Percentiles rank a stretch among this genome's conserved stretches.
phyloP scores from a whole-genome alignment of 768 basidiomycete species.

The Floccularia luteovirens region DNA sequence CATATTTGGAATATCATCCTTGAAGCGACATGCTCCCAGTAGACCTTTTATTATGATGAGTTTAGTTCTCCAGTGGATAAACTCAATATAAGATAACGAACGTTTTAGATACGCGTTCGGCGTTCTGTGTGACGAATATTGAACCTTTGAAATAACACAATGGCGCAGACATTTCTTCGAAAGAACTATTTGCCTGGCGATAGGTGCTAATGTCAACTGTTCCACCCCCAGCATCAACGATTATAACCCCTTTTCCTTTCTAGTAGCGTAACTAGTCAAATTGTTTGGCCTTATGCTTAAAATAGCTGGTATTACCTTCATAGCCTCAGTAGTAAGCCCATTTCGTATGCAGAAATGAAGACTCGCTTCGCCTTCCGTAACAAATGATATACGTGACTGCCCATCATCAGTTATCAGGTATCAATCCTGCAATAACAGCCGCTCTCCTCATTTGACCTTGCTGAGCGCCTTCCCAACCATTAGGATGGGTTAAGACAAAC shows the following conservation, averaged over 20 bases:
- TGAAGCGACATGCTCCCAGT: slow-evolving; percentile 30
- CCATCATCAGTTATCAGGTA: slow-evolving; percentile 29
- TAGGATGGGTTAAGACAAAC: slow-evolving; percentile 53
- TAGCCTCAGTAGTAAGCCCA: slow-evolving; percentile 29
- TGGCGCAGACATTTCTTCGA: slow-evolving; percentile 38
- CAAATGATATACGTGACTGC: slow-evolving; percentile 38
- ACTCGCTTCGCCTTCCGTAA: slow-evolving; percentile 62
- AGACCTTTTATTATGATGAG: slow-evolving; percentile 21
- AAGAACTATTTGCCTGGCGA: slow-evolving; percentile 23
- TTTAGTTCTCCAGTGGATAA: background rate
- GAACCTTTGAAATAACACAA: slow-evolving; percentile 44
- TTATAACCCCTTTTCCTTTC: slow-evolving; percentile 37
- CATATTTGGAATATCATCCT: slow-evolving; percentile 34
- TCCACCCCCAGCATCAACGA: slow-evolving; percentile 59
- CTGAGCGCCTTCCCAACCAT: slow-evolving; percentile 59
- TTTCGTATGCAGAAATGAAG: slow-evolving; percentile 48
- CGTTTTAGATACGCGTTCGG: slow-evolving; percentile 29
- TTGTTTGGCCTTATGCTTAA: background rate
- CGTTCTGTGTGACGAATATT: slow-evolving; percentile 39
- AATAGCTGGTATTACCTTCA: slow-evolving; percentile 16
- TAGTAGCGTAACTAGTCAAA: slow-evolving; percentile 10
- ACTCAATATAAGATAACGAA: slow-evolving; percentile 10
- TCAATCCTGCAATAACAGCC: slow-evolving; percentile 41
- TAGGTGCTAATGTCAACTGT: slow-evolving; percentile 57
- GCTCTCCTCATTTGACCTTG: slow-evolving; percentile 50